Conservation (phyloP, 805 yeast species). For the Wickerhamiella slavikovae region DNA sequence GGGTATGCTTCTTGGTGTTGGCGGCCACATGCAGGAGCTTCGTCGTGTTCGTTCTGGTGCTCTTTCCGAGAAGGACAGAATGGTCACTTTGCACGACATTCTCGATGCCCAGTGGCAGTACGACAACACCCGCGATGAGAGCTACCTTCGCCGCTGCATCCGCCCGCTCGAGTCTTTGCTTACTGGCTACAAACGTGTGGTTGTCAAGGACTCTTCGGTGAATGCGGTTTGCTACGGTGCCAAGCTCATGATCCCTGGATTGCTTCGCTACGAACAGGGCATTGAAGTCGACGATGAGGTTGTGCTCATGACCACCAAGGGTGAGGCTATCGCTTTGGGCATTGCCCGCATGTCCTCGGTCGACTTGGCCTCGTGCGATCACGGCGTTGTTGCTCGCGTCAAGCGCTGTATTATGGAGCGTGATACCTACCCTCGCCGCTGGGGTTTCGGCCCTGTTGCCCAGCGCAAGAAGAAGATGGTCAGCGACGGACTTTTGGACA, state of each 20-base stretch:
- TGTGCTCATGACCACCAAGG: constrained; percentile 94
- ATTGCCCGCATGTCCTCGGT: constrained; percentile 98
- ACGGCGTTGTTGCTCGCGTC: constrained; percentile 95
- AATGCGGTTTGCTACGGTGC: constrained; percentile 98
- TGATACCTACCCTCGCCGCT: constrained; percentile 97
- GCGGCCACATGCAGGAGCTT: constrained; percentile 99
- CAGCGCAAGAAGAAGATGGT: constrained; percentile 96
- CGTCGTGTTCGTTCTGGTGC: constrained; percentile 99
- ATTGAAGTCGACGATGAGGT: constrained; percentile 95
- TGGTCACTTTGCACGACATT: constrained; percentile 93
- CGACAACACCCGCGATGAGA: constrained; percentile 93
- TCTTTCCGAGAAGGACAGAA: constrained; percentile 65
- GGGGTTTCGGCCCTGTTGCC: constrained; percentile 99
- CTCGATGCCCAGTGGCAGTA: constrained; percentile 96
- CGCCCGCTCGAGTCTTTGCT: constrained; percentile 88
- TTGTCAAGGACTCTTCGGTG: constrained; percentile 86
- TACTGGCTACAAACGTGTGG: constrained; percentile 90
- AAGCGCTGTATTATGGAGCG: constrained; percentile 99
- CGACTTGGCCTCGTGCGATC: constrained; percentile 90
- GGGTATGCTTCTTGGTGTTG: constrained; percentile 96
- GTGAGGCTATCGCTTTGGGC: constrained; percentile 98
- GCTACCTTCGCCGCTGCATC: constrained; percentile 80
- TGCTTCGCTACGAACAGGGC: constrained; percentile 92
- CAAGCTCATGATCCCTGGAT: constrained; percentile 95
- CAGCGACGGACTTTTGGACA: constrained; percentile 92